Base-by-base conservation (phyloP, 768 basidiomycete species). In the Tulasnella calospora region DNA sequence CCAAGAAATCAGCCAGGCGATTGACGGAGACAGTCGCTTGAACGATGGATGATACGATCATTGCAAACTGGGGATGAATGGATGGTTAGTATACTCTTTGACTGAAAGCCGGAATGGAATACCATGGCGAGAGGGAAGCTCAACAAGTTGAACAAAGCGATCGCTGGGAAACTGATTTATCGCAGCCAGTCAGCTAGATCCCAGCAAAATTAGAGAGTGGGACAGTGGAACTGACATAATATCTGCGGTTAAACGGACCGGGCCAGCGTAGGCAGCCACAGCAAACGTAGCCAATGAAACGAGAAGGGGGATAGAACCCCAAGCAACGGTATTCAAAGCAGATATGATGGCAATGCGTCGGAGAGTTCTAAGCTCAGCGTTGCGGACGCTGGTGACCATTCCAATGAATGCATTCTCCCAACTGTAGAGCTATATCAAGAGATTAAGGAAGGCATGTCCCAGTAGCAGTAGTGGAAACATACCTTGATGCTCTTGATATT, bases 131-230 rank as follows among this genome's bases (percentile, higher is more conserved):
- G 86, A 1, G 95, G 95, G 85, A 96, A 96, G 78, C 92, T 90
- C 40, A 97, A 86, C 0, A 97, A 86, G 90, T 94, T 91, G 85
- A 95, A 96, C 40, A 96, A 85, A 0, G 94, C 92, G 80, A 99
- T 95, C 0, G 94, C 91, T n/a, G 97, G 97, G 88, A 99, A 99
- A 80, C 98, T 96, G 74, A 94, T 86, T 44, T 80, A 97, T 95
- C 0, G 92, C 89, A 0, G 96, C 97, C 1, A 98, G 84, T 83
- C 5, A 90, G 90, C 3, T 88, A 87, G 21, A 86, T 81, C 0
- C 92, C 90, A 10, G 92, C 93, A 0, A 88, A 88, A 9, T 92
- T 90, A 81, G 95, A 92, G 0, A 93, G 94, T 81, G 92, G 90
- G 83, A 94, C 44, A 3, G 35, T 19, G 12, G 44, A 4, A 55